phyloP scores from a whole-genome alignment of 2,329 filamentous ascomycete genomes.

The Cucurbitaria berberidis region DNA sequence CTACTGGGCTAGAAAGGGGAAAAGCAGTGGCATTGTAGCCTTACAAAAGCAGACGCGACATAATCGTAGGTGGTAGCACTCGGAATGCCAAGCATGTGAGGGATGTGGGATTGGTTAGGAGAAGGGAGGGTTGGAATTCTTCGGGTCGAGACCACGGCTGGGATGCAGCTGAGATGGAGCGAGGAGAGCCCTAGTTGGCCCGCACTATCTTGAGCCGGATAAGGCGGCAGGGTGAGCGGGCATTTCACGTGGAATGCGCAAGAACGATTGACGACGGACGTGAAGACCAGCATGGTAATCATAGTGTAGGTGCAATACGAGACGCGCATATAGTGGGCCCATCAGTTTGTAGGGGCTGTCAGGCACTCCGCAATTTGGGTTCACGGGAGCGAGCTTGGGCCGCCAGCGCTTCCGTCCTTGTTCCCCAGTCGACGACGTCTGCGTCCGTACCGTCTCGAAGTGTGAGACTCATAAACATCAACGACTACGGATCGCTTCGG shows the following conservation, averaged over 20 bases:
- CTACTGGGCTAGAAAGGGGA: background rate
- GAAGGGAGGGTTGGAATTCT: constrained; percentile 8
- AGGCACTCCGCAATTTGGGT: background rate
- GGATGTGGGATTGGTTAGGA: constrained; percentile 19
- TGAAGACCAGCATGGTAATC: background rate
- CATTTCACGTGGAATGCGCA: background rate
- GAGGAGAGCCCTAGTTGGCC: constrained; percentile 1
- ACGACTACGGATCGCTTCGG: too few relatives aligned
- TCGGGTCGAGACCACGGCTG: constrained; percentile 13
- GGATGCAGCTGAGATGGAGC: background rate
- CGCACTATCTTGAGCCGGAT: constrained; percentile 1
- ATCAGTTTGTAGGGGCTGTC: background rate
- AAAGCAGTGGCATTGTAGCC: constrained; percentile 4
- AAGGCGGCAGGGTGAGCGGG: background rate
- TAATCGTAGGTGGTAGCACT: constrained; percentile 17
- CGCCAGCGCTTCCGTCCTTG: background rate
- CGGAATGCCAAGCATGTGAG: constrained; percentile 28
- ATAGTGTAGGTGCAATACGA: background rate
- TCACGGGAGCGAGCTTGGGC: background rate
- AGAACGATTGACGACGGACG: background rate
- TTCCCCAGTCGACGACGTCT: too few relatives aligned
- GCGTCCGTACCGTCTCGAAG: too few relatives aligned
- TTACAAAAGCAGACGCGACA: constrained; percentile 9
- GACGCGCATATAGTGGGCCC: constrained; percentile 6
- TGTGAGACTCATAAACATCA: background rate